Base-by-base conservation (phyloP, 306 rosid species). In the Rubus parviflorus region DNA sequence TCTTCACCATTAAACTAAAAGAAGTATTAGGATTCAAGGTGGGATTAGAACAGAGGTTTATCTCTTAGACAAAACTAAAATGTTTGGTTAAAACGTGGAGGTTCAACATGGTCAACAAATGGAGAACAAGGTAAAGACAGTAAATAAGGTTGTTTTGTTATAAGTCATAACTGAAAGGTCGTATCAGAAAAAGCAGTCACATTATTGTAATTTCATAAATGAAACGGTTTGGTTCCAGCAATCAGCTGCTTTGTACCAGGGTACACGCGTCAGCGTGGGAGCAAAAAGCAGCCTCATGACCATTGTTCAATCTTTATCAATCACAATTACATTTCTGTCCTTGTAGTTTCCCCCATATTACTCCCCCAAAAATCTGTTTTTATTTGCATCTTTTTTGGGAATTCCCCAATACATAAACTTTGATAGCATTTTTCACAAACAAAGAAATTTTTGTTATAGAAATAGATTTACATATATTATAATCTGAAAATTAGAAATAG, bases 241-340 rank as follows among this genome's bases (percentile, higher is more conserved):
- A 78, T 70, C 64, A 51, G 4, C 79, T 72, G 38, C 72, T 72
- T 67, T 5, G 77, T 77, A 75, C 58, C 83, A 52, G 30, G n/a
- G 74, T 25, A 84, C 89, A 88, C 93, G 95, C 81, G 92, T 87
- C 95, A 78, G 57, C 80, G 65, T 75, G 13, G 48, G 87, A 84
- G 45, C 76, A 75, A 74, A 81, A 70, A 72, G 85, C 86, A 74
- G 81, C 56, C 76, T 79, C 82, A 72, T 73, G 38, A n/a, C 63
- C 82, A 41, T 53, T 71, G 48, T 45, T 45, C 48, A 9, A 45
- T 45, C 48, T 45, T 45, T 45, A 9, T 45, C 48, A 45, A 45
- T 45, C 48, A 8, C 11, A 45, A 5, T 45, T 45, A 45, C 48
- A 45, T 1, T 45, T 9, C 48, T 45, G 48, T 12, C 48, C 48